Percentiles rank a stretch among this genome's conserved stretches.
phyloP scores from a whole-genome alignment of 371 early-diverging fungal genomes.

The Mycotypha africana region DNA sequence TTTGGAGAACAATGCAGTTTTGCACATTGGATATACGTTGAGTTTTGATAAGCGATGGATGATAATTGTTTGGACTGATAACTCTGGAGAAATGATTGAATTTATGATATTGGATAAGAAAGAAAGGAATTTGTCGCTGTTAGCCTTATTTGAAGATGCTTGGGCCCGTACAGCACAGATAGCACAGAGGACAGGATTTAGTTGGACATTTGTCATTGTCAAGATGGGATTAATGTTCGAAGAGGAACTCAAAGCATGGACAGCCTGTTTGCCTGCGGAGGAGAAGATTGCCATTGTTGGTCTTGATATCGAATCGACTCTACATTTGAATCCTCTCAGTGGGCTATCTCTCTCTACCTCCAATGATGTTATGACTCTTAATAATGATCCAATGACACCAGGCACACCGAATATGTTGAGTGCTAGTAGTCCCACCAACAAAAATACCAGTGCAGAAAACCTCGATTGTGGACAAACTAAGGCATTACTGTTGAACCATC shows the following conservation, averaged over 20 bases:
- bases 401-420: background rate
- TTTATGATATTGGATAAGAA: constrained; percentile 22
- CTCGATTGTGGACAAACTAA: constrained; percentile 36
- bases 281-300: constrained; percentile 41
- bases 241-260: constrained; percentile 42
- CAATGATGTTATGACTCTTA: background rate
- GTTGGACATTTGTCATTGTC: constrained; percentile 42
- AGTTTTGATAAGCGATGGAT: constrained; percentile 55
- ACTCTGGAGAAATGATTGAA: constrained; percentile 52
- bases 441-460: background rate
- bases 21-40: constrained; percentile 55
- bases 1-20: constrained; percentile 26
- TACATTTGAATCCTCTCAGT: constrained; percentile 19
- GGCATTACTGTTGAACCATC: constrained; percentile 50
- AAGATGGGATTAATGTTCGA: constrained; percentile 42
- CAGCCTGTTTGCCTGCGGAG: constrained; percentile 19
- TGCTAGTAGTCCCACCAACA: background rate
- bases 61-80: constrained; percentile 56
- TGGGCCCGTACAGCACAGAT: constrained; percentile 34
- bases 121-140: constrained; percentile 1
- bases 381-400: background rate
- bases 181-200: constrained; percentile 24
- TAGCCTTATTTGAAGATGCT: constrained; percentile 28
- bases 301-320: constrained; percentile 46
- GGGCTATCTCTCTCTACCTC: no score